These are phyloP conservation scores for Magnaporthiopsis incrustans DNA, from an alignment of 2,329 filamentous ascomycete species.

Conservation along the genomic window DNA sequence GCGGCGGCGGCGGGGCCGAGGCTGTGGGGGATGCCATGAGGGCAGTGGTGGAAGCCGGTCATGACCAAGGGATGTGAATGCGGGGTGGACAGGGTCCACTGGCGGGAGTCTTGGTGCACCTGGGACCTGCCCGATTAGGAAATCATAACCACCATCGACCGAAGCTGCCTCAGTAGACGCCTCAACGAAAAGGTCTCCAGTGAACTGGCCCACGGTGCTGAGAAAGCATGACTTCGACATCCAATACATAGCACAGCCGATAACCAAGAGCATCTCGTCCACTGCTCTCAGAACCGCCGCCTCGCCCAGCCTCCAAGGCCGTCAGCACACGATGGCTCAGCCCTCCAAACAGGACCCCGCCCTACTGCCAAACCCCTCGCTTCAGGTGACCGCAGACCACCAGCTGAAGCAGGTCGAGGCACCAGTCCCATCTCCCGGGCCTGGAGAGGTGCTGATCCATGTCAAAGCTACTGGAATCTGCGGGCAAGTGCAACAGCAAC, in stretches of 20 bases:
- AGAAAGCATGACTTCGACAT: not conserved
- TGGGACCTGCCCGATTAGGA: not conserved
- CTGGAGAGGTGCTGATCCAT: slow-evolving; percentile 50
- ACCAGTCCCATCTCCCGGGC: slow-evolving; percentile 44
- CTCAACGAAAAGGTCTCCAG: no score
- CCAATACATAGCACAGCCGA: not conserved
- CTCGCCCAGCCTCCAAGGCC: no score
- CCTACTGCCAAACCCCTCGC: slow-evolving; percentile 38
- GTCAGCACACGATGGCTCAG: not conserved
- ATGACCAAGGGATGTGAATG: not conserved
- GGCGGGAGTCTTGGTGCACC: not conserved
- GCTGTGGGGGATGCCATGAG: slow-evolving; percentile 2
- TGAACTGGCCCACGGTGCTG: not conserved
- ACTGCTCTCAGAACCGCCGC: not conserved
- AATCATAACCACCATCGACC: not conserved
- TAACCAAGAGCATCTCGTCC: not conserved
- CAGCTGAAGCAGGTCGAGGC: slow-evolving; percentile 47
- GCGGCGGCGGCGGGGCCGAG: slow-evolving; percentile 1
- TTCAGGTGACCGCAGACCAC: slow-evolving; percentile 54
- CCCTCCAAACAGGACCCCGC: not conserved
- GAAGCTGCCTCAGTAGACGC: not conserved
- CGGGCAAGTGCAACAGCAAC: slow-evolving; percentile 32
- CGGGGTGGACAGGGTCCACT: not conserved
- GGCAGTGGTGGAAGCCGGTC: not conserved
- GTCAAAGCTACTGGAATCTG: slow-evolving; percentile 58